Conservation (phyloP, 2,329 filamentous ascomycete species). For the Monilinia laxa region DNA sequence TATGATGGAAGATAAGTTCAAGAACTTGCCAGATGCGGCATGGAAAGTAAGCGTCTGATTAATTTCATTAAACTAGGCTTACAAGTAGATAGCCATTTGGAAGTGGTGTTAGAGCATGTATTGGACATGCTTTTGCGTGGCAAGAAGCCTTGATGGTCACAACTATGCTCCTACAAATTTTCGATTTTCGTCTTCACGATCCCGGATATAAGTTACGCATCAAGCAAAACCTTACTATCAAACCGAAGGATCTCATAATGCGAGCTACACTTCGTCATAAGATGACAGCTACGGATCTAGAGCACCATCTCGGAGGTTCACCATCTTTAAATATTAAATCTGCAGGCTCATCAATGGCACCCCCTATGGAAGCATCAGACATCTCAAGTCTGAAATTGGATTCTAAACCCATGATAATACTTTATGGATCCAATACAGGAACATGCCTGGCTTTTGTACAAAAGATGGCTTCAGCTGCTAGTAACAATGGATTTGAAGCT, state of each 20-base stretch:
- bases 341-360: not conserved
- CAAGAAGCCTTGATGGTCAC: slow-evolving; percentile 66
- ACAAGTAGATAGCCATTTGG: slow-evolving; percentile 67
- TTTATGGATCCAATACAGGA: slow-evolving; percentile 77
- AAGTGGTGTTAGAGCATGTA: slow-evolving; percentile 68
- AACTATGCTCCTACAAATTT: slow-evolving; percentile 67
- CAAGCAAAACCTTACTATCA: slow-evolving; percentile 58
- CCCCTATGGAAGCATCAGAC: not conserved
- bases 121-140: slow-evolving; percentile 72
- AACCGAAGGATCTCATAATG: slow-evolving; percentile 64
- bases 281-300: slow-evolving; percentile 46
- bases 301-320: slow-evolving; percentile 40
- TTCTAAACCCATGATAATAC: slow-evolving; percentile 51
- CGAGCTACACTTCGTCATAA: slow-evolving; percentile 54
- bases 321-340: slow-evolving; percentile 7
- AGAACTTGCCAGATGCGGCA: slow-evolving; percentile 51
- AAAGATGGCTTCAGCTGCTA: slow-evolving; percentile 58
- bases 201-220: slow-evolving; percentile 56
- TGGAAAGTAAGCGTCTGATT: slow-evolving; percentile 43
- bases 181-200: slow-evolving; percentile 63
- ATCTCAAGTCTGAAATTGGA: not conserved
- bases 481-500: slow-evolving; percentile 55
- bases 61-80: not conserved
- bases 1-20: slow-evolving; percentile 69
- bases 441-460: slow-evolving; percentile 71